Base-by-base conservation (phyloP, 2,329 filamentous ascomycete species). In the Phialophora macrospora region DNA sequence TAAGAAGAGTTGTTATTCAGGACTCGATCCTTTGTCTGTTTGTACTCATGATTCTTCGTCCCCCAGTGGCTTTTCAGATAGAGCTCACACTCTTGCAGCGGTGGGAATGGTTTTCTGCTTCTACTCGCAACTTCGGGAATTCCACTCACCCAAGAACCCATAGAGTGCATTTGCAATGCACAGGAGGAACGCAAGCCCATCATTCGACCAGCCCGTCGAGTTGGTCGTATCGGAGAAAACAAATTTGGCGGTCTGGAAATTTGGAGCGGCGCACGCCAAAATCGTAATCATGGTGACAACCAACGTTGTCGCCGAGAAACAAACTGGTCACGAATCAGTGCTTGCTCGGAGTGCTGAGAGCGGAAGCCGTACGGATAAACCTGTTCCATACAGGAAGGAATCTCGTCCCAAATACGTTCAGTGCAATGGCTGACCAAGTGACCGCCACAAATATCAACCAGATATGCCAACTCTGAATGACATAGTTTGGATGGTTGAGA, bases 161-260 rank as follows among this genome's bases (percentile, higher is more conserved):
- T 68, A 70, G 6, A 68, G 62, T 3, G 73, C 67, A 12, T 70
- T 69, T 24, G 70, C 56, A 14, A 74, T 52, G 3, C 72, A 72
- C 22, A 76, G 59, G 22, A 76, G 63, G 52, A 70, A 71, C n/a
- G 73, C 60, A 17, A 73, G 59, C 3, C 69, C 69, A 22, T 68
- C 52, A 22, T 48, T 67, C 2, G 41, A 24, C 80, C 80, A 82
- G 11, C 75, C 77, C n/a, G 78, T 78, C 6, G 72, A 73, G 54
- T 80, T 78, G 44, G 76, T 73, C 61, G 80, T 80, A 1, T 74
- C 70, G 3, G 75, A 75, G 59, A 81, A 80, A 4, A 81, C 61
- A 32, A 55, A 68, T 22, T 57, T 48, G 22, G 58, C 63, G n/a
- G 28, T 24, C 20, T 62, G 60, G 20, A 44, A 65, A 17, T 68